Evolutionary conservation across 1,284 basidiomycete species (phyloP).

Genomic region (Sparassis latifolia): DNA sequence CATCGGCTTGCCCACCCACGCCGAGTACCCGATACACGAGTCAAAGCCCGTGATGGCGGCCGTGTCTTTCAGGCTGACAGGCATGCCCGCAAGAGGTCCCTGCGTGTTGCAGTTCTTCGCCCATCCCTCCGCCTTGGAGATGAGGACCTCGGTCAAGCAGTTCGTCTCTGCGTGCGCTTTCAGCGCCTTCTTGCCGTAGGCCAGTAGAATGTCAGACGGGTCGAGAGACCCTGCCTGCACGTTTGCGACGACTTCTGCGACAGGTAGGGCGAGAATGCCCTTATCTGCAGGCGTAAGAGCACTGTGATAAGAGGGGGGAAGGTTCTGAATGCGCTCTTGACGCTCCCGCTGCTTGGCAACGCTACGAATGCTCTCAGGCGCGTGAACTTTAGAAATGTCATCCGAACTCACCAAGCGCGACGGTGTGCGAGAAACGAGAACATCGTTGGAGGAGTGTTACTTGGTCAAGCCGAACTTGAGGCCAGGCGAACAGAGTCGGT

Average conservation of each 20-base stretch:
- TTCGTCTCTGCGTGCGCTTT: constrained; percentile 47
- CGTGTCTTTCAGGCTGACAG: constrained; percentile 65
- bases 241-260: constrained; percentile 33
- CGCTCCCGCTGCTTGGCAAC: constrained; percentile 42
- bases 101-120: constrained; percentile 33
- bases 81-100: constrained; percentile 61
- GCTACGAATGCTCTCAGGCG: constrained; percentile 10
- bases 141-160: constrained; percentile 53
- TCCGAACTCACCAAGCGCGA: constrained; percentile 25
- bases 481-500: no score
- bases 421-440: constrained; percentile 26
- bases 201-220: constrained; percentile 36
- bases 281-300: constrained; percentile 33
- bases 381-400: not conserved
- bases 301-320: constrained; percentile 34
- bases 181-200: constrained; percentile 48
- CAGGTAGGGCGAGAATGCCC: constrained; percentile 32
- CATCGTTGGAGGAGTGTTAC: constrained; percentile 5
- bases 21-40: constrained; percentile 71
- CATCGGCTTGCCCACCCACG: constrained; percentile 47
- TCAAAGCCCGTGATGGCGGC: constrained; percentile 64
- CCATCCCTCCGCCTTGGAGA: constrained; percentile 37
- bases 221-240: constrained; percentile 35
- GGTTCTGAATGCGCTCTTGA: constrained; percentile 31
- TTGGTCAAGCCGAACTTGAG: no score